These are phyloP conservation scores for Thalassiosira mediterranea DNA, from an alignment of 352 stramenopile genomes.

Conservation along the genomic window DNA sequence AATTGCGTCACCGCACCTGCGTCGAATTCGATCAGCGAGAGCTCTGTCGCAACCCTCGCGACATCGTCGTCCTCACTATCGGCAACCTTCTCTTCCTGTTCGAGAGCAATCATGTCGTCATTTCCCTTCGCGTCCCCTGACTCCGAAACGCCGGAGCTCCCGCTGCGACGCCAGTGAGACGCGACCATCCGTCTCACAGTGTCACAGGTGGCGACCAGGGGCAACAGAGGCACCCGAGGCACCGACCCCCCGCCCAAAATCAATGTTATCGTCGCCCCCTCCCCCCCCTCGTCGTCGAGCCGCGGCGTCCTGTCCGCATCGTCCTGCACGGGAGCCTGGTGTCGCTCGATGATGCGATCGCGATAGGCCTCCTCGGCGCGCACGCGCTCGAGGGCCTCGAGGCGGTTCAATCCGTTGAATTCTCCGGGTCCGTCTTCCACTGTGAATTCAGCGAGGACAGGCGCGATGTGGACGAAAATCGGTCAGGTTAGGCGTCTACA, in stretches of 20 bases:
- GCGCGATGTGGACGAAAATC: too few species aligned
- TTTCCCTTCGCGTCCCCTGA: not conserved
- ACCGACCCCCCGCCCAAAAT: conserved; percentile 22
- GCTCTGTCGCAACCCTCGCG: conserved; percentile 15
- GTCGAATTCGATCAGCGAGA: conserved; percentile 49
- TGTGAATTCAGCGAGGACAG: too few species aligned
- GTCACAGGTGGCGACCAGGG: conserved; percentile 38
- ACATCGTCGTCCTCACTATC: not conserved
- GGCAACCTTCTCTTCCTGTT: not conserved
- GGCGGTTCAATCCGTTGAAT: conserved; percentile 44
- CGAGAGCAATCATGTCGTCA: not conserved
- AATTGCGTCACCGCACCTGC: conserved; percentile 30
- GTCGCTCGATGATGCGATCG: conserved; percentile 34
- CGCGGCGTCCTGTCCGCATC: not conserved
- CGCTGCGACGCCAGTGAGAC: too few species aligned
- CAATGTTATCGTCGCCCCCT: conserved; percentile 23
- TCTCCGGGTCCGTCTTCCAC: conserved; percentile 24
- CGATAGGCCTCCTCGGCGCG: conserved; percentile 34
- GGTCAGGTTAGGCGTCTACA: too few species aligned
- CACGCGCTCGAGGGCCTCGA: conserved; percentile 28
- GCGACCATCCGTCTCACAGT: conserved; percentile 35
- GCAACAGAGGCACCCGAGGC: conserved; percentile 17
- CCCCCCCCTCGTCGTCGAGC: conserved; percentile 8
- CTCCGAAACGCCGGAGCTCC: not conserved
- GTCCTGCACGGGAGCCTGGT: conserved; percentile 8